Evolutionary conservation across 2,329 filamentous ascomycete species (phyloP).

Genomic region (Clarireedia sp.): DNA sequence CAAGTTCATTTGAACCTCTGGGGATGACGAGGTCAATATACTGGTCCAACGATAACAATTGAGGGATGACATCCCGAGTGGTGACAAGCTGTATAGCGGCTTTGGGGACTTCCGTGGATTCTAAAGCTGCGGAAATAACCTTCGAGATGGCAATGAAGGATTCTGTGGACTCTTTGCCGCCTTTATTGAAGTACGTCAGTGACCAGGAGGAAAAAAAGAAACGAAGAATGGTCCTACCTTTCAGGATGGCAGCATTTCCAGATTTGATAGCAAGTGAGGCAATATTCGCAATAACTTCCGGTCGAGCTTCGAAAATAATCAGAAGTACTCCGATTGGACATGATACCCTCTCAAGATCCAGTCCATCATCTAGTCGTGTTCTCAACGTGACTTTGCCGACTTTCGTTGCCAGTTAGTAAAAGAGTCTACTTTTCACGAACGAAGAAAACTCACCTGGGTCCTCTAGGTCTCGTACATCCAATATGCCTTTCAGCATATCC

Average conservation of each 20-base stretch:
- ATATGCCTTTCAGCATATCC: slow-evolving; percentile 92
- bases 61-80: slow-evolving; percentile 81
- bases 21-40: slow-evolving; percentile 95
- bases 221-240: slow-evolving; percentile 46
- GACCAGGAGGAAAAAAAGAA: not conserved
- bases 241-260: slow-evolving; percentile 92
- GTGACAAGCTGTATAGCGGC: slow-evolving; percentile 89
- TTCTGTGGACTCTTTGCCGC: slow-evolving; percentile 89
- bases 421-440: not conserved
- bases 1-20: slow-evolving; percentile 40
- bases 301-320: slow-evolving; percentile 96
- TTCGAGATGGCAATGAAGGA: slow-evolving; percentile 89
- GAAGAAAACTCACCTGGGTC: slow-evolving; percentile 61
- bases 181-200: slow-evolving; percentile 31
- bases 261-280: slow-evolving; percentile 94
- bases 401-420: slow-evolving; percentile 28
- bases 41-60: slow-evolving; percentile 76
- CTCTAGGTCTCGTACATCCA: slow-evolving; percentile 74
- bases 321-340: slow-evolving; percentile 96
- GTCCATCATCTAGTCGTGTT: slow-evolving; percentile 77
- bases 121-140: slow-evolving; percentile 73
- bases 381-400: slow-evolving; percentile 79
- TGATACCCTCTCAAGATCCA: slow-evolving; percentile 78
- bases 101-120: slow-evolving; percentile 67
- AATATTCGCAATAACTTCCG: slow-evolving; percentile 98